Percentiles rank a stretch among this genome's conserved stretches.
phyloP scores from a whole-genome alignment of 257 asterid genomes.

The Solanum ossicruentum region DNA sequence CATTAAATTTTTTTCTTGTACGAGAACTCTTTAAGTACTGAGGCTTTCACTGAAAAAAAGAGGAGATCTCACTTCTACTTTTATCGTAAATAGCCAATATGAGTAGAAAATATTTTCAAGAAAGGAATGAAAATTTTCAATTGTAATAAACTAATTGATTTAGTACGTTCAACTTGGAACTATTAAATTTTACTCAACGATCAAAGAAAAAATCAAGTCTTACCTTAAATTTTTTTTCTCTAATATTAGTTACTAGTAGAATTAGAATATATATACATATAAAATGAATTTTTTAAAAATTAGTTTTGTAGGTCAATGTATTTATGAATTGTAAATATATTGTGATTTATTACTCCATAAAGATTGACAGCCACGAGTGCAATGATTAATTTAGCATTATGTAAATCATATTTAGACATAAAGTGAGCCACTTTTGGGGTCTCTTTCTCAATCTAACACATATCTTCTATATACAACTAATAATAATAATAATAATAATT shows the following conservation, averaged over 20 bases:
- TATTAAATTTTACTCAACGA: too few relatives aligned
- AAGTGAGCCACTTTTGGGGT: neutral
- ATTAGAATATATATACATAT: neutral
- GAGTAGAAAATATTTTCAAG: too few relatives aligned
- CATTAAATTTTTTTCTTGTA: too few relatives aligned
- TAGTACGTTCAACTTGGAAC: too few relatives aligned
- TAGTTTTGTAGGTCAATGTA: neutral
- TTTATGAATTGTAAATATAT: neutral
- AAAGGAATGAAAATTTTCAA: too few relatives aligned
- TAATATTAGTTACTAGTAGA: neutral
- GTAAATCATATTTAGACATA: neutral
- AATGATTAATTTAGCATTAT: neutral
- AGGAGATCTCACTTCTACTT: too few relatives aligned
- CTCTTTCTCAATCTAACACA: neutral
- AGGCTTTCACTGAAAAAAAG: too few relatives aligned
- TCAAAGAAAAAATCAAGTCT: too few relatives aligned
- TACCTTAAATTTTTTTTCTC: too few relatives aligned
- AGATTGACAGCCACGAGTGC: neutral
- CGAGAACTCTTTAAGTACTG: too few relatives aligned
- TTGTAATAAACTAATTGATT: too few relatives aligned
- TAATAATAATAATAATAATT: neutral
- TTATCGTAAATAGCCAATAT: too few relatives aligned
- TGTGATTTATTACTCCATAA: neutral
- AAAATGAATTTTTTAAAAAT: neutral
- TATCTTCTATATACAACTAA: neutral